phyloP scores from a whole-genome alignment of 805 yeast species.

The Kazachstania taianensis region DNA sequence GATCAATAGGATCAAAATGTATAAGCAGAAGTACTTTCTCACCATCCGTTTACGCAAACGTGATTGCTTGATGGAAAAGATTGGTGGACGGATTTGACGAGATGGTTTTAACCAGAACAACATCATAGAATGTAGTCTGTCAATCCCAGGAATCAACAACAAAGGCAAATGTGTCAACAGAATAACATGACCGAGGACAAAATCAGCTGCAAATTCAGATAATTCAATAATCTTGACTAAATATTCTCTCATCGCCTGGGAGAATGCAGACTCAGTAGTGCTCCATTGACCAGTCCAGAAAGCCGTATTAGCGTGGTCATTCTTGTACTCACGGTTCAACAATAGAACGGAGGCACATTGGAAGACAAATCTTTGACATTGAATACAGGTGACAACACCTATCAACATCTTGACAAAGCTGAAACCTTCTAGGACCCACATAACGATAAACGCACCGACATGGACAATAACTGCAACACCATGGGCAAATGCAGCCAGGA shows the following conservation, averaged over 20 bases:
- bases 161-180: conserved; percentile 85
- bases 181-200: conserved; percentile 80
- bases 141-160: conserved; percentile 74
- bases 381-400: conserved; percentile 74
- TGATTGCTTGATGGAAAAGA: conserved; percentile 91
- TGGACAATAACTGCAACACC: conserved; percentile 86
- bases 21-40: conserved; percentile 77
- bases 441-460: conserved; percentile 76
- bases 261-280: conserved; percentile 81
- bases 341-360: conserved; percentile 67
- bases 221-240: conserved; percentile 86
- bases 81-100: conserved; percentile 94
- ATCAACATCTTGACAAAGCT: conserved; percentile 74
- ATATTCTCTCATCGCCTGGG: conserved; percentile 93
- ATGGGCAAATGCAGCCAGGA: conserved; percentile 90
- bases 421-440: conserved; percentile 97
- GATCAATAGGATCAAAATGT: conserved; percentile 53
- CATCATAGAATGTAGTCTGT: conserved; percentile 96
- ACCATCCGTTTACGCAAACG: conserved; percentile 96
- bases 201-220: conserved; percentile 95
- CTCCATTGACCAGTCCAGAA: conserved; percentile 99
- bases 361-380: conserved; percentile 79
- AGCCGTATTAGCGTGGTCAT: conserved; percentile 89
- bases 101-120: conserved; percentile 97
- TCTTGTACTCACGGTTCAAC: conserved; percentile 90